phyloP scores from a whole-genome alignment of 192 early-diverging fungal species.

The Coemansia sp. region DNA sequence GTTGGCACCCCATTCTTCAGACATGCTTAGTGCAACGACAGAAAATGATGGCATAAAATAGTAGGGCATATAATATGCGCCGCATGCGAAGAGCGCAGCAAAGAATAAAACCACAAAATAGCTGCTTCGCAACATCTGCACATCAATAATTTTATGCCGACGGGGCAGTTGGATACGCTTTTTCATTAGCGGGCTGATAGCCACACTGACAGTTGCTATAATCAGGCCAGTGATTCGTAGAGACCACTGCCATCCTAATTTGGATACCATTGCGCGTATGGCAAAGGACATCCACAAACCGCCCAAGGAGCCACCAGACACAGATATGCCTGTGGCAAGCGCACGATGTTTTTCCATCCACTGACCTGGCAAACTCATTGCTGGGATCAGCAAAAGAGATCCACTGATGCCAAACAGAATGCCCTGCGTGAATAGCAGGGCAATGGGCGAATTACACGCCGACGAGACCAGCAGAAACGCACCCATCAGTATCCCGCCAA shows the following conservation, averaged over 20 bases:
- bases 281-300: slow-evolving; percentile 63
- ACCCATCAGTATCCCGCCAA: slow-evolving; percentile 19
- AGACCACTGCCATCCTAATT: slow-evolving; percentile 60
- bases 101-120: slow-evolving; percentile 14
- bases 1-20: slow-evolving; percentile 28
- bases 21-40: background rate
- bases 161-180: slow-evolving; percentile 15
- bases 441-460: slow-evolving; percentile 55
- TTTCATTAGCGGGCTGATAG: slow-evolving; percentile 17
- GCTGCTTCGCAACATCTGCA: slow-evolving; percentile 12
- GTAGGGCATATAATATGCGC: slow-evolving; percentile 10
- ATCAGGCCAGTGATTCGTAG: slow-evolving; percentile 67
- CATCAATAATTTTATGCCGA: slow-evolving; percentile 20
- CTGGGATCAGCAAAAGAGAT: slow-evolving; percentile 55
- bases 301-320: slow-evolving; percentile 71
- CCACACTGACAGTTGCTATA: slow-evolving; percentile 25
- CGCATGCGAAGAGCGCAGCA: slow-evolving; percentile 2
- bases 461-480: slow-evolving; percentile 22
- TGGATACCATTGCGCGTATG: slow-evolving; percentile 54
- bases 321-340: slow-evolving; percentile 67
- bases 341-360: slow-evolving; percentile 68
- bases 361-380: slow-evolving; percentile 61
- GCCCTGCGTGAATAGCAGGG: slow-evolving; percentile 69
- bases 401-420: slow-evolving; percentile 70
- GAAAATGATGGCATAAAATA: slow-evolving; percentile 17